Percentiles rank a stretch among this genome's conserved stretches.
Evolutionary conservation across 768 basidiomycete species (phyloP).

Genomic region (Tylopilus felleus): DNA sequence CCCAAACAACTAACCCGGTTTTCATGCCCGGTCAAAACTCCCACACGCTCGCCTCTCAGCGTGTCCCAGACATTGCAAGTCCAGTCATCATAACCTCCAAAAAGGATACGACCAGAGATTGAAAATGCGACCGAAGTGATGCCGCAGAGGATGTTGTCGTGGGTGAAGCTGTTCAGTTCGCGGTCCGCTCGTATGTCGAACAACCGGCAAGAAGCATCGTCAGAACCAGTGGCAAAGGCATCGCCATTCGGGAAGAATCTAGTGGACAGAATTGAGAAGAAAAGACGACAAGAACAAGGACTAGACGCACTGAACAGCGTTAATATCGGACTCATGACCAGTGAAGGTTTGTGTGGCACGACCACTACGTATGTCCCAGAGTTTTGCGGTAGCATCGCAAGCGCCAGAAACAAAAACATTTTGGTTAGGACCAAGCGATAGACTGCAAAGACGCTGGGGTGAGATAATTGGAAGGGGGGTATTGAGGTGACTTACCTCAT

Average conservation of each 20-base stretch:
- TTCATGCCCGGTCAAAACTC: constrained; percentile 96
- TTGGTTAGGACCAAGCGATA: constrained; percentile 92
- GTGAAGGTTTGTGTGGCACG: constrained; percentile 98
- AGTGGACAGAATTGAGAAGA: constrained; percentile 10
- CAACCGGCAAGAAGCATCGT: constrained; percentile 96
- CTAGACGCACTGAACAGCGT: constrained; percentile 87
- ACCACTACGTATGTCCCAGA: constrained; percentile 98
- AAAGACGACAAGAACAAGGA: neutral
- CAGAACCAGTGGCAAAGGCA: constrained; percentile 97
- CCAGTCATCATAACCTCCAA: constrained; percentile 99
- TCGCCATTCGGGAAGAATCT: constrained; percentile 99
- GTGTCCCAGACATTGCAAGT: constrained; percentile 99
- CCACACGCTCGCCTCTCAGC: constrained; percentile 95
- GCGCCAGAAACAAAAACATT: constrained; percentile 98
- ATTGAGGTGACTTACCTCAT: constrained; percentile 73
- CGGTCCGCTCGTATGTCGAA: constrained; percentile 98
- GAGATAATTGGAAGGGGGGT: constrained; percentile 8
- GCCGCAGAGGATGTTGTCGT: constrained; percentile 98
- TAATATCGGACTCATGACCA: constrained; percentile 98
- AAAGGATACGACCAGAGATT: constrained; percentile 93
- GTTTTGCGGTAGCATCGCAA: constrained; percentile 96
- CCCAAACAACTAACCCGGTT: constrained; percentile 97
- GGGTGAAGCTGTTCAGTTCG: constrained; percentile 94
- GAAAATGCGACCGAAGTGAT: constrained; percentile 99
- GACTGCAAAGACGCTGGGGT: constrained; percentile 42